A percentile compares a stretch with the other conserved stretches of the same genome.
Conservation (phyloP, 257 asterid genomes). For the Solanum pimpinellifolium region DNA sequence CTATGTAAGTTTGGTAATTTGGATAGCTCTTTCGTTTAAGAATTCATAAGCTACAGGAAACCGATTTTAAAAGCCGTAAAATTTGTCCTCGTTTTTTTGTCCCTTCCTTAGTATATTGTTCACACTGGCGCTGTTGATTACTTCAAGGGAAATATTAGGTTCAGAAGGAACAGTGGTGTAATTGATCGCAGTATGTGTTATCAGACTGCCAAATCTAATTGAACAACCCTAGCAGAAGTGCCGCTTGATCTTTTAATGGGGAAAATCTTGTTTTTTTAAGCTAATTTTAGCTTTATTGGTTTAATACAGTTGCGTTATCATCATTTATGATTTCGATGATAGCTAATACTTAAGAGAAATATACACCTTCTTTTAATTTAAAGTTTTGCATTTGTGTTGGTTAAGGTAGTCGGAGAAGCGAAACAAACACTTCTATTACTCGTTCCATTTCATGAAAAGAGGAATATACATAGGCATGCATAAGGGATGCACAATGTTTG, state of each 20-base stretch:
- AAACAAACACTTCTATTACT: not conserved
- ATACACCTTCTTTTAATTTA: not conserved
- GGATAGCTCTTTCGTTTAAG: not conserved
- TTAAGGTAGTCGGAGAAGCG: not conserved
- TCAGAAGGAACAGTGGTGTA: not conserved
- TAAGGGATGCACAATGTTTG: not conserved
- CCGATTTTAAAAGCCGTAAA: not conserved
- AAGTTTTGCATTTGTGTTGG: not conserved
- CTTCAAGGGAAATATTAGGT: not conserved
- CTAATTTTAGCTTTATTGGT: not conserved
- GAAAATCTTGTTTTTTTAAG: not conserved
- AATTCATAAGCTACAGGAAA: not conserved
- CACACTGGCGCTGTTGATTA: not conserved
- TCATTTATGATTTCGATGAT: not conserved
- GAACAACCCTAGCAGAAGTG: not conserved
- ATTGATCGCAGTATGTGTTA: not conserved
- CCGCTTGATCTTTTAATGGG: not conserved
- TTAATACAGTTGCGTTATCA: not conserved
- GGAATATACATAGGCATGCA: not conserved
- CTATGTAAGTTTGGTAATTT: slow-evolving; percentile 32
- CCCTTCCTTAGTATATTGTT: not conserved
- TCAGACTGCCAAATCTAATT: not conserved
- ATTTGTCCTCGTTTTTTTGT: not conserved
- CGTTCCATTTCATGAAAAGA: not conserved
- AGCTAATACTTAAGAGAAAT: not conserved